A percentile compares a stretch with the other conserved stretches of the same genome.
phyloP scores from a whole-genome alignment of 495 filamentous ascomycete genomes.

The Aspergillus steynii region DNA sequence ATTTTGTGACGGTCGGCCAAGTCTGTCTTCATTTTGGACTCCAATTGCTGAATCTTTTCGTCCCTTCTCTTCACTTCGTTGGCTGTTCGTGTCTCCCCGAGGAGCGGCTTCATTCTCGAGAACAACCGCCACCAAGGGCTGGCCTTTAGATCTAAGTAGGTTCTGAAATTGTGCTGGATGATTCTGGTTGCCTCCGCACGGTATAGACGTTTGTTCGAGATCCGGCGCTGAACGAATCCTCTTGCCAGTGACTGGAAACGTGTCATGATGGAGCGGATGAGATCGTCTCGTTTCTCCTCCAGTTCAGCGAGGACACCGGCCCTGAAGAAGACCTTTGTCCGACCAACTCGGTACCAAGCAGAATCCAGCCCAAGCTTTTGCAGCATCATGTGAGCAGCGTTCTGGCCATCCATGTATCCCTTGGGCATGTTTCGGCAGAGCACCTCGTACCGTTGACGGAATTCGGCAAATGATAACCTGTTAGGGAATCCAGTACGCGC shows the following conservation, averaged over 20 bases:
- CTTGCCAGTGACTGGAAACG: conserved; percentile 91
- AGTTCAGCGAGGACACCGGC: conserved; percentile 95
- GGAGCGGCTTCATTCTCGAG: conserved; percentile 90
- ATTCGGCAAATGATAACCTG: conserved; percentile 86
- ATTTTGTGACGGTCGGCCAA: conserved; percentile 71
- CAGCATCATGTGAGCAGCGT: conserved; percentile 79
- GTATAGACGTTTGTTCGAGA: conserved; percentile 89
- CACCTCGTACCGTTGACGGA: conserved; percentile 96
- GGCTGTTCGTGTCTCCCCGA: conserved; percentile 87
- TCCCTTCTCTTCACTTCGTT: conserved; percentile 92
- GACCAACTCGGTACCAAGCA: conserved; percentile 85
- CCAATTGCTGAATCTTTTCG: conserved; percentile 84
- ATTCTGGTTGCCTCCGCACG: conserved; percentile 92
- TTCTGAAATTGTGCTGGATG: conserved; percentile 88
- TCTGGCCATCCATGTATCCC: conserved; percentile 88
- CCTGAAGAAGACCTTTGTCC: conserved; percentile 98
- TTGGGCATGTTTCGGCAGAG: conserved; percentile 87
- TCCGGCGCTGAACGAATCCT: conserved; percentile 83
- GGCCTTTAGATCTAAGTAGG: conserved; percentile 82
- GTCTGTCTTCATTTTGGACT: conserved; percentile 79
- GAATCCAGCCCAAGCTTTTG: conserved; percentile 84
- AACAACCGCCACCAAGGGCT: conserved; percentile 98
- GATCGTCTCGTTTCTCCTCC: conserved; percentile 88
- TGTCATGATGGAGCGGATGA: conserved; percentile 90
- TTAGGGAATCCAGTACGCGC: conserved; percentile 99